Conservation (phyloP, 2,329 filamentous ascomycete genomes). For the Calonectria montana region DNA sequence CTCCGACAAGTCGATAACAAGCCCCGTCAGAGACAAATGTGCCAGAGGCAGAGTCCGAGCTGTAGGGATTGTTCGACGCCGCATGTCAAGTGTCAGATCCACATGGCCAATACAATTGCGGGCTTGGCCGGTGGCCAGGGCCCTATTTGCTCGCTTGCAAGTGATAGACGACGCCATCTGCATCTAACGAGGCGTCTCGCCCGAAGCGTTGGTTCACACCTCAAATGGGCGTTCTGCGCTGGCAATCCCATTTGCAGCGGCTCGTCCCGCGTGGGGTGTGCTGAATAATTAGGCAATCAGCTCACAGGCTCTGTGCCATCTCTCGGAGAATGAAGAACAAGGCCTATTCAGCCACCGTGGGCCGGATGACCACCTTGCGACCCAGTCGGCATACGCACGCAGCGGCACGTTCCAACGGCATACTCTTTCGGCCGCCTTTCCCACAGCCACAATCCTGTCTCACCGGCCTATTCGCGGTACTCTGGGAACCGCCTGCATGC, state of each 20-base stretch:
- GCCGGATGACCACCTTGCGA: slow-evolving; percentile 1
- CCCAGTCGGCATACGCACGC: not conserved
- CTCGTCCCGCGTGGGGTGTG: slow-evolving; percentile 11
- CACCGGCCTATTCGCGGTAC: not conserved
- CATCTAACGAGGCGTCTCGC: not conserved
- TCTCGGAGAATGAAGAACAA: not conserved
- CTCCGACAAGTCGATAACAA: not conserved
- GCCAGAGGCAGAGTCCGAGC: not conserved
- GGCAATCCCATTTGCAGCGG: slow-evolving; percentile 17
- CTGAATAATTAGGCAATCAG: slow-evolving; percentile 17
- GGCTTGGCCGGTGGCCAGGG: not conserved
- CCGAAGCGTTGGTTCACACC: not conserved
- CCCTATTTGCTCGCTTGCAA: not conserved
- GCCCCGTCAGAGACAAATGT: not conserved
- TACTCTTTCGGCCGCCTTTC: not conserved
- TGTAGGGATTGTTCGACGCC: not conserved
- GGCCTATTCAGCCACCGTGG: not conserved
- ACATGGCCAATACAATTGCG: not conserved
- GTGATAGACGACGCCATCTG: not conserved
- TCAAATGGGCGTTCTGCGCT: not conserved
- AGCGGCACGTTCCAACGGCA: not conserved
- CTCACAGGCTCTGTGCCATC: not conserved
- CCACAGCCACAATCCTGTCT: not conserved
- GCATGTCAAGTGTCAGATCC: slow-evolving; percentile 8
- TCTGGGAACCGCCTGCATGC: not conserved